Evolutionary conservation across 1,139 yeast species (phyloP).

Genomic region (Hyphopichia burtonii): DNA sequence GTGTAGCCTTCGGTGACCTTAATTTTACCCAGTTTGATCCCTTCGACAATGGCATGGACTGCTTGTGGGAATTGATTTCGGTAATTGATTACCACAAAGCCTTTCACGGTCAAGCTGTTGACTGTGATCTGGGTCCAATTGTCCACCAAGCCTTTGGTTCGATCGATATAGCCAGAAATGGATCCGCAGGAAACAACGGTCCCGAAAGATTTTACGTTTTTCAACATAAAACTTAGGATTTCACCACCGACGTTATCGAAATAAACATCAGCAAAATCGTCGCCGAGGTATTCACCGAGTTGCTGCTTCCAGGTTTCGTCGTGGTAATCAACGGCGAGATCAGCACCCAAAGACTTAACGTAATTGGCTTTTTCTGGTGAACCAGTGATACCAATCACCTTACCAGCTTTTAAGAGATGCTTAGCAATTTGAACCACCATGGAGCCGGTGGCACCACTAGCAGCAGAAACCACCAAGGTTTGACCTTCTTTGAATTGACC

Average conservation of each 20-base stretch:
- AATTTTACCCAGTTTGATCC: constrained; percentile 44
- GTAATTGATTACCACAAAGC: constrained; percentile 46
- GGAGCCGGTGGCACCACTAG: constrained; percentile 72
- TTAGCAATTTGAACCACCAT: constrained; percentile 60
- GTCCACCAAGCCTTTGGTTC: constrained; percentile 27
- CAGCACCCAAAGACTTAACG: constrained; percentile 58
- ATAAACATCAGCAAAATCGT: constrained; percentile 45
- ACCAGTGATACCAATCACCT: constrained; percentile 67
- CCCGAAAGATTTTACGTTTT: constrained; percentile 41
- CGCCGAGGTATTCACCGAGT: constrained; percentile 45
- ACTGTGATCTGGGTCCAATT: constrained; percentile 44
- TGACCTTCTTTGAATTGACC: constrained; percentile 38
- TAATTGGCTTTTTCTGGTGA: constrained; percentile 53
- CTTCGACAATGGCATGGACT: constrained; percentile 26
- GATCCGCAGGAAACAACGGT: constrained; percentile 61
- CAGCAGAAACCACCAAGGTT: constrained; percentile 57
- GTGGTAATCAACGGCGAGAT: constrained; percentile 54
- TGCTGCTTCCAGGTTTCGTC: constrained; percentile 42
- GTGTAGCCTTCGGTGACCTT: constrained; percentile 23
- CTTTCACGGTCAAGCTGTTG: constrained; percentile 48
- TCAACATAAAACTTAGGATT: constrained; percentile 48
- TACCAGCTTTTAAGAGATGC: constrained; percentile 49
- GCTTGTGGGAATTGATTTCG: constrained; percentile 33
- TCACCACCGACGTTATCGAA: constrained; percentile 68
- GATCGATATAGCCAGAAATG: constrained; percentile 56